Evolutionary conservation across 345 rosid species (phyloP).

Genomic region (Linum usitatissimum): DNA sequence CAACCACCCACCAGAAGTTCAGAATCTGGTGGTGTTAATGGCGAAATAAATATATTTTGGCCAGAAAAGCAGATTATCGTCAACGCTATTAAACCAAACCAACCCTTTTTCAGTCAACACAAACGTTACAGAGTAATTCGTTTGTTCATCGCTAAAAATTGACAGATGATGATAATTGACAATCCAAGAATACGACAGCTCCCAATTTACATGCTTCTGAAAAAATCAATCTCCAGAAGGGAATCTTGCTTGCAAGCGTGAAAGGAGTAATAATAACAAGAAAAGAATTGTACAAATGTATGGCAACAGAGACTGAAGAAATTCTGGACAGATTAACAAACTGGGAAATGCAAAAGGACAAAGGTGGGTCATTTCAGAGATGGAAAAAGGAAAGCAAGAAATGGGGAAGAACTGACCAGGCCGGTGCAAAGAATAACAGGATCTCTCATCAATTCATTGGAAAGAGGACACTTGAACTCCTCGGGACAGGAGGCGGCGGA

Average conservation of each 20-base stretch:
- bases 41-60: neutral
- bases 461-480: constrained; percentile 74
- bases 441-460: constrained; percentile 84
- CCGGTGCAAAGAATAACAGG: constrained; percentile 88
- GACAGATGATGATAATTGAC: neutral
- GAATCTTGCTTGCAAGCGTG: neutral
- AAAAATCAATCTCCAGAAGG: neutral
- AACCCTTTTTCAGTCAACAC: neutral
- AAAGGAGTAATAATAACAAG: neutral
- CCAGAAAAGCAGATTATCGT: neutral
- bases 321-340: neutral
- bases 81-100: neutral
- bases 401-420: constrained; percentile 38
- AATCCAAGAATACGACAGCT: neutral
- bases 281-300: neutral
- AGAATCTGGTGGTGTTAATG: neutral
- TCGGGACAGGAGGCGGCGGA: constrained; percentile 47
- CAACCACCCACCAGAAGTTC: constrained; percentile 15
- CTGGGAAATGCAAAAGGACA: neutral
- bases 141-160: neutral
- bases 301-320: neutral
- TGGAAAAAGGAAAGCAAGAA: neutral
- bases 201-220: neutral
- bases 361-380: neutral
- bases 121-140: neutral